A percentile compares a stretch with the other conserved stretches of the same genome.
Evolutionary conservation across 805 yeast genomes (phyloP).

Genomic region (Myxozyma sirexii): DNA sequence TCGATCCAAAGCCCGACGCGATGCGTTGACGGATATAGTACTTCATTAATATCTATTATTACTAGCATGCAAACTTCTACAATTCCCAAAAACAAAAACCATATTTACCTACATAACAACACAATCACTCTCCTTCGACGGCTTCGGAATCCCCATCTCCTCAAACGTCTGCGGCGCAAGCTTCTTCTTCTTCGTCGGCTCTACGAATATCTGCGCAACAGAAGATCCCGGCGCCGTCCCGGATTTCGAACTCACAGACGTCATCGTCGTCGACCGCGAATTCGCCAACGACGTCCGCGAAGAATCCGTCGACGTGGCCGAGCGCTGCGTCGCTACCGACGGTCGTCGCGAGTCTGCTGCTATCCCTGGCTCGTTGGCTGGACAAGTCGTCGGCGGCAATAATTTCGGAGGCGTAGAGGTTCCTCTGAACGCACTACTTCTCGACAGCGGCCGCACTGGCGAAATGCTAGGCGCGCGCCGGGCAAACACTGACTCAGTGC

Average conservation of each 20-base stretch:
- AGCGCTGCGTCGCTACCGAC: not conserved
- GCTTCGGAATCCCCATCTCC: constrained; percentile 42
- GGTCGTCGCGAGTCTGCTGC: not conserved
- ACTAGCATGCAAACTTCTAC: not conserved
- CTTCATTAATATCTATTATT: no score
- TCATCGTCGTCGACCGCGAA: no score
- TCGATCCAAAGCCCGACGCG: no score
- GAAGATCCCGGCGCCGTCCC: not conserved
- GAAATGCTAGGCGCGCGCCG: no score
- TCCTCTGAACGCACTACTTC: not conserved
- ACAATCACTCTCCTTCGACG: constrained; percentile 38
- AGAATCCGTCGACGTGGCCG: no score
- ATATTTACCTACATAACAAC: constrained; percentile 37
- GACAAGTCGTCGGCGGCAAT: no score
- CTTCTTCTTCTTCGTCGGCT: constrained; percentile 1
- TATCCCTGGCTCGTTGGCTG: no score
- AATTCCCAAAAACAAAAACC: not conserved
- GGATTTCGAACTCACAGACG: no score
- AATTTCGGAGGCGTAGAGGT: not conserved
- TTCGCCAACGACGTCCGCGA: no score
- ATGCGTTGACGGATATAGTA: no score
- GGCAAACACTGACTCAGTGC: no score
- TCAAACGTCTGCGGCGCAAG: constrained; percentile 42
- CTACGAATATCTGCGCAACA: not conserved
- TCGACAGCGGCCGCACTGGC: no score